A percentile compares a stretch with the other conserved stretches of the same genome.
These are phyloP conservation scores for Phragmites australis DNA, from an alignment of 176 grass and related monocot species.

Conservation along the genomic window DNA sequence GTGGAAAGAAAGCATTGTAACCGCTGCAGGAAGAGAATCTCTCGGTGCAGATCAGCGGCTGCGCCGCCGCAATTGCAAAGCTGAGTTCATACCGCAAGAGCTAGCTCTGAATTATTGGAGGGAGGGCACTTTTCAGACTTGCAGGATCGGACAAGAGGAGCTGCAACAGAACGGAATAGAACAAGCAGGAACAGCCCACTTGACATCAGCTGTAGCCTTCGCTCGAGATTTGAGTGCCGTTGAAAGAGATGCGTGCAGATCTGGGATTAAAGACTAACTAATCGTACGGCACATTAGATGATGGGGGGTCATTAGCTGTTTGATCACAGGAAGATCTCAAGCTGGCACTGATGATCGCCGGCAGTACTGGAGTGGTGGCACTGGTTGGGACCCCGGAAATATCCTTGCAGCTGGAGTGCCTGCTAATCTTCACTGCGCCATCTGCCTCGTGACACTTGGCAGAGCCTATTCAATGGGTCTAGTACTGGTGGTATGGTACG, in stretches of 20 bases:
- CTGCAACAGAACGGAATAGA: neutral
- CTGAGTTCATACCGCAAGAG: constrained; percentile 13
- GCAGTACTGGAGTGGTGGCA: neutral
- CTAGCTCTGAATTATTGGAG: constrained; percentile 25
- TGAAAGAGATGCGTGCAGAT: constrained; percentile 12
- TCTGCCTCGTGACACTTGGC: constrained; percentile 28
- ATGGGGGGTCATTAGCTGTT: neutral
- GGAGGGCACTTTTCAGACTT: neutral
- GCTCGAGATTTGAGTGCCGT: constrained; percentile 5
- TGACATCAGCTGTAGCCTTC: neutral
- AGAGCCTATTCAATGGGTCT: neutral
- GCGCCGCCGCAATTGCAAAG: constrained; percentile 13
- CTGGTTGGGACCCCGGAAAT: constrained; percentile 6
- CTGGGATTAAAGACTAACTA: neutral
- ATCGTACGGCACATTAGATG: constrained; percentile 23
- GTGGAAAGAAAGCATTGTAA: neutral
- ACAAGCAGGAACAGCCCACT: constrained; percentile 22
- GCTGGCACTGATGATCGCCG: neutral
- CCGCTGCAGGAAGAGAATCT: constrained; percentile 3
- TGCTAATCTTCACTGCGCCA: neutral
- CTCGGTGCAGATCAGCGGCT: neutral
- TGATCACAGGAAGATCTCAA: constrained; percentile 8
- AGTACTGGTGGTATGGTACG: neutral
- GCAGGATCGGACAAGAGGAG: neutral
- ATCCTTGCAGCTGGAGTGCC: constrained; percentile 7